Percentiles rank a stretch among this genome's conserved stretches.
These are phyloP conservation scores for Apiospora koreana DNA, from an alignment of 2,329 filamentous ascomycete genomes.

Conservation along the genomic window DNA sequence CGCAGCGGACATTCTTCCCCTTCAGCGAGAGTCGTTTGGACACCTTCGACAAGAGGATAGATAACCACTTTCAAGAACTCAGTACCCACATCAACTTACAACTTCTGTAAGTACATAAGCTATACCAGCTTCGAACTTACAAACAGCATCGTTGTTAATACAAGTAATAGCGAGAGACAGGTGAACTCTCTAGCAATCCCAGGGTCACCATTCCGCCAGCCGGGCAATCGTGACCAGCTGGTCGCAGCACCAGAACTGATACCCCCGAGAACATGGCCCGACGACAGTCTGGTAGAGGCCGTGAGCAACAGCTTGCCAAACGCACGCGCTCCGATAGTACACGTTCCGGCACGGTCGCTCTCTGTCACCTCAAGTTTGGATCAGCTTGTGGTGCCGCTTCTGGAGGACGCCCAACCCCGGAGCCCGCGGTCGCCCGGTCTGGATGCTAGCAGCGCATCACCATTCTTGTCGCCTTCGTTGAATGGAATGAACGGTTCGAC, in stretches of 20 bases:
- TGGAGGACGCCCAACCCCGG: not conserved
- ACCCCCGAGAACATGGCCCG: not conserved
- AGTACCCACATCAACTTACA: not conserved
- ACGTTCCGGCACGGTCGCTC: not conserved
- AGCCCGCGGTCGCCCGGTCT: not conserved
- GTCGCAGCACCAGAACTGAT: not conserved
- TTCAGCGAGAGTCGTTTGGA: not conserved
- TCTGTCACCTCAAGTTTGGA: not conserved
- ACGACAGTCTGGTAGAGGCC: not conserved
- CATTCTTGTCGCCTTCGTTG: not conserved
- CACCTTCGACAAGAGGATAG: not conserved
- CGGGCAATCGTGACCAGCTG: not conserved
- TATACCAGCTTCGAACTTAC: no score
- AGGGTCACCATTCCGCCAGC: no score
- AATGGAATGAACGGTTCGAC: not conserved
- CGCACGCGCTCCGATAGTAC: not conserved
- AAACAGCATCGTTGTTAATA: not conserved
- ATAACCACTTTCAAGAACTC: not conserved
- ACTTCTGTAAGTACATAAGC: not conserved
- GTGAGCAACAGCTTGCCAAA: not conserved
- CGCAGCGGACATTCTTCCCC: not conserved
- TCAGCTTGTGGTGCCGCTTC: not conserved
- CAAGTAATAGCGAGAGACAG: not conserved
- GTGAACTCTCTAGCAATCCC: not conserved
- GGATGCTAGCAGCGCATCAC: not conserved